Conservation (phyloP, 768 basidiomycete species). For the Termitomyces sp. region DNA sequence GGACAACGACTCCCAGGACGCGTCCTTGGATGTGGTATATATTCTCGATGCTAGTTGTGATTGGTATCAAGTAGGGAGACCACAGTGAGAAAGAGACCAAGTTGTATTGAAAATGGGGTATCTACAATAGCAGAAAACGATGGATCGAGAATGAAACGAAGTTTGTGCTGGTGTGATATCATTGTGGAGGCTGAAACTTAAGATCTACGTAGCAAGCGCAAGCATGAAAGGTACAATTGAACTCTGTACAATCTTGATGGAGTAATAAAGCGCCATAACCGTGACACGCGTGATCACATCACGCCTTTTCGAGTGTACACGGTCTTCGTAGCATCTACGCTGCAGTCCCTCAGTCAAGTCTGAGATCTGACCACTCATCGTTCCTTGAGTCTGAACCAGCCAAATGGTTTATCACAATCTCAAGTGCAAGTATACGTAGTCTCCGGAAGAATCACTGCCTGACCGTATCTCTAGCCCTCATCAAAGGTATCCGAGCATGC, state of each 20-base stretch:
- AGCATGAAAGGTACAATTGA: too few species aligned
- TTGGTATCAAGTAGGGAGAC: too few species aligned
- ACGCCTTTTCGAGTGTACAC: neutral
- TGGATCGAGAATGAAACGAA: too few species aligned
- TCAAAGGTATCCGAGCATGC: slow-evolving; percentile 97
- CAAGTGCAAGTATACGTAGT: slow-evolving; percentile 50
- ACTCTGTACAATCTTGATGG: too few species aligned
- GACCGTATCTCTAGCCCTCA: slow-evolving; percentile 61
- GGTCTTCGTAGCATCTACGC: neutral
- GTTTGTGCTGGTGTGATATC: neutral
- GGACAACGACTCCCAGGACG: too few species aligned
- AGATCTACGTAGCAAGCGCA: too few species aligned
- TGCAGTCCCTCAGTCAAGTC: neutral
- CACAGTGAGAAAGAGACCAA: too few species aligned
- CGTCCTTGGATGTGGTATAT: slow-evolving; percentile 1
- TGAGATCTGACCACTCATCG: neutral
- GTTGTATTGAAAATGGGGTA: too few species aligned
- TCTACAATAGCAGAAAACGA: too few species aligned
- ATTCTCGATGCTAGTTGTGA: neutral
- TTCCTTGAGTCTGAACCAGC: slow-evolving; percentile 1
- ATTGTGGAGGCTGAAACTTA: too few species aligned
- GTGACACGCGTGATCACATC: slow-evolving; percentile 8
- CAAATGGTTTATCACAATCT: slow-evolving; percentile 81
- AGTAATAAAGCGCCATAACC: slow-evolving; percentile 4
- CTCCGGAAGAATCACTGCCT: slow-evolving; percentile 8